phyloP scores from a whole-genome alignment of 495 filamentous ascomycete species.

The Thermochaetoides thermophila region DNA sequence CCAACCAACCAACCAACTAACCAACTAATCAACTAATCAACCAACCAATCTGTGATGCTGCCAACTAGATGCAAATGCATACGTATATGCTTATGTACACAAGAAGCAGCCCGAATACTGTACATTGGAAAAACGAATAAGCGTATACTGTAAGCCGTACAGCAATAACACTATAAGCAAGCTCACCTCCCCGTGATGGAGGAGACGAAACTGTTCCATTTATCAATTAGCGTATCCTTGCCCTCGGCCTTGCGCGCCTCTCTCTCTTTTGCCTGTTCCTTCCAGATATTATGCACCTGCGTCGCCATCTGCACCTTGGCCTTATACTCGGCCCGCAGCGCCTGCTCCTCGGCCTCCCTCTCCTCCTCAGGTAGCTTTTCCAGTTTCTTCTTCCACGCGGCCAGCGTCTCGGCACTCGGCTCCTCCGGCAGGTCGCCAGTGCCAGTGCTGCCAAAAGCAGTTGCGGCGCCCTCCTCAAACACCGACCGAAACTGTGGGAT shows the following conservation, averaged over 20 bases:
- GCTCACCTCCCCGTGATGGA: no score
- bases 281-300: slow-evolving; percentile 38
- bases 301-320: slow-evolving; percentile 40
- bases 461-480: slow-evolving; percentile 16
- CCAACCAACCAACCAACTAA: no score
- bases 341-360: slow-evolving; percentile 49
- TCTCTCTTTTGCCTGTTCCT: slow-evolving; percentile 42
- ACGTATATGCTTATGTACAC: neutral
- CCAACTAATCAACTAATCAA: no score
- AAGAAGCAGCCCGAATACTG: neutral
- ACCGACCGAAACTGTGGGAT: slow-evolving; percentile 34
- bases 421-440: slow-evolving; percentile 8
- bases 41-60: no score
- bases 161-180: no score
- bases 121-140: slow-evolving; percentile 5
- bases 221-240: slow-evolving; percentile 36
- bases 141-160: no score
- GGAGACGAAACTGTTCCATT: no score
- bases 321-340: slow-evolving; percentile 44
- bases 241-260: slow-evolving; percentile 44
- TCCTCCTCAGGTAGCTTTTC: slow-evolving; percentile 47
- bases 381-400: slow-evolving; percentile 37
- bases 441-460: slow-evolving; percentile 1
- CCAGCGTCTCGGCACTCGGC: slow-evolving; percentile 20
- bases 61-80: slow-evolving; percentile 3